Evolutionary conservation across 306 rosid species (phyloP).

Genomic region (Potentilla sterilis): DNA sequence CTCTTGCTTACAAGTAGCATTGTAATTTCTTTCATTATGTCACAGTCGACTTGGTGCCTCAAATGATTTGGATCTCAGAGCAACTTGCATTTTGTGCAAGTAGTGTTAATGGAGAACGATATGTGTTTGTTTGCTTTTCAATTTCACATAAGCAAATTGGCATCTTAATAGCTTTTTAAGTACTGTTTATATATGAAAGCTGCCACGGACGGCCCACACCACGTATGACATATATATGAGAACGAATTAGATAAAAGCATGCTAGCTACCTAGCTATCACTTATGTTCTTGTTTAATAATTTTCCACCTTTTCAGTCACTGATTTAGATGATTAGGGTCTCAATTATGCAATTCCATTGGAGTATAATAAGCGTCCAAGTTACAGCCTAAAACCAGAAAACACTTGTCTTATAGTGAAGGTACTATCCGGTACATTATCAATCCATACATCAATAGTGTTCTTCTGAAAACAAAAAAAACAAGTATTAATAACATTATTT

Average conservation of each 20-base stretch:
- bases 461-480: too few species aligned
- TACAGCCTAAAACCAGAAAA: not conserved
- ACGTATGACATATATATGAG: not conserved
- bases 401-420: not conserved
- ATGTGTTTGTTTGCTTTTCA: not conserved
- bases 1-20: not conserved
- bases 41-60: not conserved
- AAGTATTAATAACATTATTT: not conserved
- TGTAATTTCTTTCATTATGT: not conserved
- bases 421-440: slow-evolving; percentile 7
- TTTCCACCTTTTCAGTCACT: not conserved
- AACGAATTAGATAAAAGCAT: not conserved
- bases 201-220: slow-evolving; percentile 5
- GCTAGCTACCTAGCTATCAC: not conserved
- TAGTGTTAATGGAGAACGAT: not conserved
- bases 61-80: not conserved
- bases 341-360: not conserved
- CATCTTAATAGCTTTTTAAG: not conserved
- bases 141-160: not conserved
- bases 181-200: not conserved
- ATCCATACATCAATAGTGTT: too few species aligned
- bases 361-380: not conserved
- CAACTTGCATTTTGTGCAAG: not conserved
- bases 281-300: not conserved
- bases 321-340: not conserved